Evolutionary conservation across 352 stramenopile genomes (phyloP).

Genomic region (Globisporangium nodosum): DNA sequence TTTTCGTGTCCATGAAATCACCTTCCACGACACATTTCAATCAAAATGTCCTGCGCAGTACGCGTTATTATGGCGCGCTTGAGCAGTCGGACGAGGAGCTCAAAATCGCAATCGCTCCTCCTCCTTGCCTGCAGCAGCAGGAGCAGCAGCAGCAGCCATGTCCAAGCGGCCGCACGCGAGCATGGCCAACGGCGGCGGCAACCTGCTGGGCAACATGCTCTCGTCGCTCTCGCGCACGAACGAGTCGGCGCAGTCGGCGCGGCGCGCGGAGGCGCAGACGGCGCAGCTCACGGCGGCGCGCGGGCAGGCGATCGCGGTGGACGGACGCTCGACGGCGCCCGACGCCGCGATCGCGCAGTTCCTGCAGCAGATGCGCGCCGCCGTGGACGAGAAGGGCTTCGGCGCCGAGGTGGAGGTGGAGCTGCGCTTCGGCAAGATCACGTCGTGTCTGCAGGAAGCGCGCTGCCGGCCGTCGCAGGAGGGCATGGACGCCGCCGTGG

Average conservation of each 20-base stretch:
- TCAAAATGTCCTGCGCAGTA: too few species aligned
- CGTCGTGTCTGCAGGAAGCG: slow-evolving; percentile 64
- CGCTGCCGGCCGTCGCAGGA: slow-evolving; percentile 71
- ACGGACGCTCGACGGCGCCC: slow-evolving; percentile 56
- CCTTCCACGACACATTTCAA: too few species aligned
- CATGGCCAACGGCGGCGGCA: slow-evolving; percentile 25
- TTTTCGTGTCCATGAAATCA: too few species aligned
- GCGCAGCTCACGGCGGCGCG: slow-evolving; percentile 66
- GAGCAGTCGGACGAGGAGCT: too few species aligned
- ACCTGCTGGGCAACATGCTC: slow-evolving; percentile 59
- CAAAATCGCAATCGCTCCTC: not conserved
- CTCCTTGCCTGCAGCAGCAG: not conserved
- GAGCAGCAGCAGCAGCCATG: slow-evolving; percentile 21
- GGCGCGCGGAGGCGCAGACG: slow-evolving; percentile 68
- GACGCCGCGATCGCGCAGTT: slow-evolving; percentile 80
- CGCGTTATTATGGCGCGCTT: too few species aligned
- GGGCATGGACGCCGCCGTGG: slow-evolving; percentile 61
- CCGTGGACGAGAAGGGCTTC: slow-evolving; percentile 76
- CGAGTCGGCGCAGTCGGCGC: slow-evolving; percentile 65
- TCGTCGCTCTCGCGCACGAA: slow-evolving; percentile 73
- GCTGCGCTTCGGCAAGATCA: slow-evolving; percentile 79
- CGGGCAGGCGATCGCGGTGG: slow-evolving; percentile 65
- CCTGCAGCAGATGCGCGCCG: slow-evolving; percentile 66
- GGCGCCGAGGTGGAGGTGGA: slow-evolving; percentile 79
- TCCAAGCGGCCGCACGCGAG: slow-evolving; percentile 58